phyloP scores from a whole-genome alignment of 345 rosid species.

The Lenwebbia sp. region DNA sequence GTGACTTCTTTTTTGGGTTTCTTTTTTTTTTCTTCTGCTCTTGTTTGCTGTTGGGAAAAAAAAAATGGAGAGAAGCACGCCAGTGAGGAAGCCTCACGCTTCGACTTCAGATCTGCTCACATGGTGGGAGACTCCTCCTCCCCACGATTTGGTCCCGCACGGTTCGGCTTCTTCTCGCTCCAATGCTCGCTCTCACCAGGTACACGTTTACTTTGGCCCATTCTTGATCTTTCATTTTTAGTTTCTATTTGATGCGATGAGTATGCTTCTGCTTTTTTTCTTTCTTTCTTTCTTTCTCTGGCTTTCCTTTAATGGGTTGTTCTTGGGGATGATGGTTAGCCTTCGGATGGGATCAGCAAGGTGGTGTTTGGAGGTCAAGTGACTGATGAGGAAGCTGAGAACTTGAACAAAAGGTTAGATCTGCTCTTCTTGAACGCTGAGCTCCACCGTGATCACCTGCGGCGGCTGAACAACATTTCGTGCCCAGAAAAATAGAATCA shows the following conservation, averaged over 20 bases:
- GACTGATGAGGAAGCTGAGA: conserved; percentile 84
- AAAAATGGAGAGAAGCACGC: neutral
- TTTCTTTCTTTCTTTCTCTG: too few relatives aligned
- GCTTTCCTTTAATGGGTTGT: neutral
- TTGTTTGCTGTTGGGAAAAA: neutral
- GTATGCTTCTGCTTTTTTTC: neutral
- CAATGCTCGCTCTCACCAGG: conserved; percentile 61
- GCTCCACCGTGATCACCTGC: conserved; percentile 47
- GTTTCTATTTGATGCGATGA: neutral
- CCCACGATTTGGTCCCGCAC: conserved; percentile 26
- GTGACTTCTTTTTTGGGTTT: neutral
- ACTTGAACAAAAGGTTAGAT: conserved; percentile 74
- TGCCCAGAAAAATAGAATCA: neutral
- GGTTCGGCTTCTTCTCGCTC: conserved; percentile 53
- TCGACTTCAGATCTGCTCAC: conserved; percentile 86
- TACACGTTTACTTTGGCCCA: neutral
- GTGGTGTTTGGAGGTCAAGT: conserved; percentile 99
- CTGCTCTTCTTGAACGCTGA: conserved; percentile 42
- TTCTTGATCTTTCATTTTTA: neutral
- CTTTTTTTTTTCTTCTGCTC: neutral
- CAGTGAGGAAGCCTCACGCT: conserved; percentile 27
- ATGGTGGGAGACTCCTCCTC: conserved; percentile 60
- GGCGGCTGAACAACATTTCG: conserved; percentile 27
- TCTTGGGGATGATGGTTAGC: conserved; percentile 26
- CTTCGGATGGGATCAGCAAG: conserved; percentile 91